Conservation (phyloP, 805 yeast genomes). For the Starmerella sp. region DNA sequence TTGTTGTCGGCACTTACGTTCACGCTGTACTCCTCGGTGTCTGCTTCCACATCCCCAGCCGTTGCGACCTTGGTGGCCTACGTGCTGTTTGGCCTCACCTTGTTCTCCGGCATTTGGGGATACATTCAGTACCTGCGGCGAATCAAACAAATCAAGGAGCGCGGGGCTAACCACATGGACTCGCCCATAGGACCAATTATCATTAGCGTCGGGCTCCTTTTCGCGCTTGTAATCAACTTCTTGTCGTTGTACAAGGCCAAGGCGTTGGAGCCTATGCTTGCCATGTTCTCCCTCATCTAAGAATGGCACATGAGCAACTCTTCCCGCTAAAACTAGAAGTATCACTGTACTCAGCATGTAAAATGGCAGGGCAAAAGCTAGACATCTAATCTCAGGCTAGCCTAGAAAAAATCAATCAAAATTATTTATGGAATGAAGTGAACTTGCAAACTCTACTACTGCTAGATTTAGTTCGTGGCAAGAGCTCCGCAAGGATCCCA, state of each 20-base stretch:
- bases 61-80: conserved; percentile 66
- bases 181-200: conserved; percentile 82
- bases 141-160: conserved; percentile 57
- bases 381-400: too few species aligned
- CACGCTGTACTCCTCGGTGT: conserved; percentile 66
- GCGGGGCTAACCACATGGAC: conserved; percentile 82
- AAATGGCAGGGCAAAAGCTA: background rate
- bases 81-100: conserved; percentile 64
- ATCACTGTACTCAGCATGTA: too few species aligned
- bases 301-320: too few species aligned
- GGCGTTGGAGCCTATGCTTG: background rate
- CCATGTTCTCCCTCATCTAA: background rate
- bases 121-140: conserved; percentile 64
- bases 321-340: too few species aligned
- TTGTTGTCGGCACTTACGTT: conserved; percentile 77
- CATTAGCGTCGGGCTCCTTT: conserved; percentile 55
- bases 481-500: conserved; percentile 77
- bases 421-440: background rate
- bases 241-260: conserved; percentile 41
- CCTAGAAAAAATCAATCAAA: background rate
- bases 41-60: conserved; percentile 43
- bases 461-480: conserved; percentile 34
- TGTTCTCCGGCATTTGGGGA: conserved; percentile 85
- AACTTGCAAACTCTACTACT: background rate
- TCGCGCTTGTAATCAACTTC: conserved; percentile 63